Base-by-base conservation (phyloP, 257 asterid species). In the Craterostigma plantagineum region DNA sequence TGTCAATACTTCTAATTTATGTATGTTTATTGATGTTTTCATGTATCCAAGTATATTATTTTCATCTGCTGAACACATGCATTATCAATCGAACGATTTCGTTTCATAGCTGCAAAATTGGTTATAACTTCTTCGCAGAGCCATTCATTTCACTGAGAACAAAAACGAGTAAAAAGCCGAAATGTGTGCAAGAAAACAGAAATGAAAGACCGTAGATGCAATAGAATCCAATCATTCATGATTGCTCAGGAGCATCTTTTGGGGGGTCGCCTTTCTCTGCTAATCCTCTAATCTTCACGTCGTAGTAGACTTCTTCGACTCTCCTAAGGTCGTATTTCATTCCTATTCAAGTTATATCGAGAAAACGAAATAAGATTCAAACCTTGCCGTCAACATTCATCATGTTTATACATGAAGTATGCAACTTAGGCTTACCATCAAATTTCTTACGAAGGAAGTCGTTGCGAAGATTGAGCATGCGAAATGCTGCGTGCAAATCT, bases 391-490 rank as follows among this genome's bases (percentile, higher is more conserved):
- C 40, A 8, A 36, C 11, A 36, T 10, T 1, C 3, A 1, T 36
- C 3, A 36, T 3, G 14, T 36, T 10, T 36, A 1, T 36, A 9
- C 3, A 1, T 36, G 3, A 10, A 36, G 3, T 12, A 36, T 14
- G 9, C 4, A 40, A 11, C 10, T 11, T 39, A 13, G 39, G 35
- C 76, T 56, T 67, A 83, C 98, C 92, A 43, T 90, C 98, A 61
- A 90, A 90, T 58, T 90, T 90, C 57, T 83, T 90, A 59, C 95
- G 95, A 58, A 90, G 60, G 56, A 90, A 79, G 69, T 90, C 98
- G 46, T 90, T 90, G 23, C 98, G 70, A 47, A 90, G 93, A 73
- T 90, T 90, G 52, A 90, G 98, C 94, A 90, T 79, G 53, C 98
- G 93, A 48, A 90, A 90, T 45, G 98, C 77, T 13, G 83, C 86